phyloP scores from a whole-genome alignment of 2,329 filamentous ascomycete genomes.

The Cladophialophora exuberans region DNA sequence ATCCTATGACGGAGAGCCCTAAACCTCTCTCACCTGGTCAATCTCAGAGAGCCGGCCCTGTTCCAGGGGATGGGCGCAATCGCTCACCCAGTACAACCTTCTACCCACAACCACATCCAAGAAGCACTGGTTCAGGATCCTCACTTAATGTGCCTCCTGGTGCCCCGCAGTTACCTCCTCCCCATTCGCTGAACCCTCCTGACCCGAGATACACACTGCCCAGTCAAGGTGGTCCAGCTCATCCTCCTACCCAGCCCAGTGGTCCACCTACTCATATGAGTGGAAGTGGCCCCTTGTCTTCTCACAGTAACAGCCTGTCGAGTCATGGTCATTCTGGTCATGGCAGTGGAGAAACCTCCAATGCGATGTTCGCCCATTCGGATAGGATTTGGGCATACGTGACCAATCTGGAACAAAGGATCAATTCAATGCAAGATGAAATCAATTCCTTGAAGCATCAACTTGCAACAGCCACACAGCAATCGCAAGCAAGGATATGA shows the following conservation, averaged over 20 bases:
- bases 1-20: slow-evolving; percentile 80
- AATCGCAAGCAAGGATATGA: slow-evolving; percentile 8
- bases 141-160: slow-evolving; percentile 42
- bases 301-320: slow-evolving; percentile 38
- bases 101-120: slow-evolving; percentile 43
- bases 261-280: slow-evolving; percentile 41
- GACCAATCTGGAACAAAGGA: slow-evolving; percentile 46
- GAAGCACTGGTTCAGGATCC: slow-evolving; percentile 28
- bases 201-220: slow-evolving; percentile 49
- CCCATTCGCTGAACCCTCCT: slow-evolving; percentile 46
- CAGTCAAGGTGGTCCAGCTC: slow-evolving; percentile 39
- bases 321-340: slow-evolving; percentile 37
- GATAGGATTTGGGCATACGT: slow-evolving; percentile 50
- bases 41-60: slow-evolving; percentile 39
- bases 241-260: slow-evolving; percentile 38
- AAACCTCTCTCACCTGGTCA: slow-evolving; percentile 68
- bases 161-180: slow-evolving; percentile 48
- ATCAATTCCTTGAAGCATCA: slow-evolving; percentile 46
- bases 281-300: slow-evolving; percentile 33
- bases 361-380: slow-evolving; percentile 36
- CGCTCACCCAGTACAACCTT: slow-evolving; percentile 49
- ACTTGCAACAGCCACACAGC: slow-evolving; percentile 36
- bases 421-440: slow-evolving; percentile 46
- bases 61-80: slow-evolving; percentile 44
- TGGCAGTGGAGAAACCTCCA: slow-evolving; percentile 35